Evolutionary conservation across 208 protist genomes (phyloP), one percentile per base, ranked within the genome.

Genomic region (Trypanosoma cruzi): DNA sequence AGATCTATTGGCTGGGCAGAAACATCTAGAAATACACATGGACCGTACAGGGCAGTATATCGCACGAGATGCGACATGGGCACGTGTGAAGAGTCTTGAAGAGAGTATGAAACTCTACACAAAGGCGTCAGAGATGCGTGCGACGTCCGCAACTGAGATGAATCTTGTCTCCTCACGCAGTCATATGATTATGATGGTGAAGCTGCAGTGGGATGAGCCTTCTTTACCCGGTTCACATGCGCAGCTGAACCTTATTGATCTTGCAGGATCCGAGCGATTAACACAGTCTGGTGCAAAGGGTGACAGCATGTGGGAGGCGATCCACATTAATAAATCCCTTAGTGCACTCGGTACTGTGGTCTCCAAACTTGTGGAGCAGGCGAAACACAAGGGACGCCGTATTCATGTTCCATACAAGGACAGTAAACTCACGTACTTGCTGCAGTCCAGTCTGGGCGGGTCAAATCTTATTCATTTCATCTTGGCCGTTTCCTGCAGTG

Each of bases 301-400:
- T 22, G 90, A 97, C 31, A 72, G 59, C 46, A 88, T 98, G 79
- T 94, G 83, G 79, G 95, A 98, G 82, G 90, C 94, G 14, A 92
- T 95, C 46, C 80, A 90, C 60, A 98, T 98, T 64, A 98, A 98
- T 84, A 96, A 97, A 67, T 97, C 92, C 4, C 89, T 98, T 37
- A 94, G 90, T 44, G 94, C 97, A 14, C 80, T 98, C 8, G 93
- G 94, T 37, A 96, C 97, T 66, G 97, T 98, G 2, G 88, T 98
- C 11, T 87, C 60, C 22, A 93, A 94, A 24, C 81, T 98, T 13
- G 90, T 96, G 44, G 90, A 97, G 79, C 86, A 95, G 68, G 84
- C 84, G 8, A 94, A 95, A 71, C 65, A 85, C 36, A 82, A 77
- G 8, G 86, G 85, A 40, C 82, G 81, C 40, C 89, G 89, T 57